Evolutionary conservation across 1,139 yeast genomes (phyloP), one percentile per base, ranked within the genome.

Genomic region (Candida neerlandica): DNA sequence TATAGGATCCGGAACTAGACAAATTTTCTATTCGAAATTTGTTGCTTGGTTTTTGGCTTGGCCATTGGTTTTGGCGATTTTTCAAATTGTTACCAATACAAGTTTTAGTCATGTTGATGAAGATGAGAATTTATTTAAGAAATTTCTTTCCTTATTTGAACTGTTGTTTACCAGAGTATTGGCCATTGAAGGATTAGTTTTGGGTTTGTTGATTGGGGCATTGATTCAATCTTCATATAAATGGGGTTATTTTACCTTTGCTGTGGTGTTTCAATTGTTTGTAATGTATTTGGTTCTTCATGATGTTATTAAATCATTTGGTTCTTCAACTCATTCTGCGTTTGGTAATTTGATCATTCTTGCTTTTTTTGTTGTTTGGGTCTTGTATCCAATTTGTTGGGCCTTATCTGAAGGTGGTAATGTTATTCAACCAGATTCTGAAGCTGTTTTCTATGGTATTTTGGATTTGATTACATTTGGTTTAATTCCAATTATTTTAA

Each of bases 361-460:
- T 26, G 64, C 70, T 52, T 65, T 65, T 51, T 50, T 69, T 18
- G 46, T 70, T 38, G 66, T 80, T 40, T 73, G 80, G 69, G 61
- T 80, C 53, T 66, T 82, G 52, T 83, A 84, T 60, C 82, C 84
- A 40, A 65, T 84, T 52, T 64, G 71, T 48, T 84, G 88, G 88
- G 88, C 82, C 61, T 70, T 84, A 51, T 69, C 79, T 55, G 88
- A 84, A 58, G 89, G 89, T 71, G 88, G 88, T 64, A 84, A 84
- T 60, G 79, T 71, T 41, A 82, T 84, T 55, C 81, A 79, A 57
- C 85, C 85, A 38, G 86, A 82, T 59, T 77, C 85, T n/a, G 88
- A 83, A 63, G 82, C 85, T 46, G 84, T 78, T 16, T 84, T 83
- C 67, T 82, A 80, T 58, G 89, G 89, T 69, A 69, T 84, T 45